Evolutionary conservation across 306 rosid species (phyloP).

Genomic region (Prosopis cineraria): DNA sequence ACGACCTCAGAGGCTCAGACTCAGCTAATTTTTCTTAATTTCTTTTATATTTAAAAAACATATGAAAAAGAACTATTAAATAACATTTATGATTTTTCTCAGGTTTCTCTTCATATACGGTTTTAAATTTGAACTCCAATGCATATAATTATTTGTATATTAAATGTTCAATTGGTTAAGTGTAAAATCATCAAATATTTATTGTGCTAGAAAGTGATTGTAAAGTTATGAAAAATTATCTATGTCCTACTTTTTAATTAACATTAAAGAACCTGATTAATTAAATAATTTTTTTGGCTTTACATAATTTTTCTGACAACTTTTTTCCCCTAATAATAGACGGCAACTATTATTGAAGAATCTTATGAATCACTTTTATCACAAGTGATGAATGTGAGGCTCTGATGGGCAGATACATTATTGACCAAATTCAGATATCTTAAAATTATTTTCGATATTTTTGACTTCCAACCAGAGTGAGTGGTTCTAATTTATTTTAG

Average conservation of each 20-base stretch:
- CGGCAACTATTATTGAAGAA: neutral
- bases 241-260: neutral
- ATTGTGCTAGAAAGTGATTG: neutral
- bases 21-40: neutral
- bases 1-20: neutral
- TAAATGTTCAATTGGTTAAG: neutral
- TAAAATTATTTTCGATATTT: neutral
- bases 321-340: neutral
- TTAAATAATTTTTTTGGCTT: neutral
- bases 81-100: neutral
- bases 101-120: neutral
- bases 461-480: neutral
- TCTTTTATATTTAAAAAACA: neutral
- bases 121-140: neutral
- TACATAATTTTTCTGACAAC: neutral
- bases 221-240: neutral
- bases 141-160: neutral
- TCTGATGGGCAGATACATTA: neutral
- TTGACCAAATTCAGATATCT: neutral
- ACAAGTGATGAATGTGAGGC: neutral
- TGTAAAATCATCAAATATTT: neutral
- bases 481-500: neutral
- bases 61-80: neutral
- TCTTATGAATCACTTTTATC: neutral
- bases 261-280: neutral